Evolutionary conservation across 768 basidiomycete species (phyloP).

Genomic region (Lentinula raphanica): DNA sequence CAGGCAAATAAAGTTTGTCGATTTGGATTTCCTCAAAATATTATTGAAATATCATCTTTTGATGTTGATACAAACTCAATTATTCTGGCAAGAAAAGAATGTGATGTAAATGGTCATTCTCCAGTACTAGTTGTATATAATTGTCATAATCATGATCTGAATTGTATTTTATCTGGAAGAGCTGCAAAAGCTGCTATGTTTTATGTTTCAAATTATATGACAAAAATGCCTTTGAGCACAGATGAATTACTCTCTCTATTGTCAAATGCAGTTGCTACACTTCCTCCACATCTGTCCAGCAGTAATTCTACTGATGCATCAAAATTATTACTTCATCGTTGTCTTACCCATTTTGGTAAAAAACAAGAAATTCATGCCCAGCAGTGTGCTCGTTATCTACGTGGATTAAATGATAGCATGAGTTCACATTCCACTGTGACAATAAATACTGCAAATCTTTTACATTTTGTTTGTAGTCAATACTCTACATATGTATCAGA

Average conservation of each 20-base stretch:
- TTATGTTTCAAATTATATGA: slow-evolving; percentile 32
- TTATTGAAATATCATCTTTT: slow-evolving; percentile 21
- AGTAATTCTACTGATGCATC: slow-evolving; percentile 3
- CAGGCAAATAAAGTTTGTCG: slow-evolving; percentile 14
- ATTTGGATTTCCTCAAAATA: slow-evolving; percentile 30
- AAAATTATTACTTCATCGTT: slow-evolving; percentile 24
- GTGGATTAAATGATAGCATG: slow-evolving; percentile 17
- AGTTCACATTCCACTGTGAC: slow-evolving; percentile 23
- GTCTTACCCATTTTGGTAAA: slow-evolving; percentile 21
- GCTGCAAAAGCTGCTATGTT: slow-evolving; percentile 30
- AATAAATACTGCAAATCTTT: slow-evolving; percentile 16
- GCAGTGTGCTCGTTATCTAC: slow-evolving; percentile 26
- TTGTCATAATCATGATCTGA: slow-evolving; percentile 29
- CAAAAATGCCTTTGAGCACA: slow-evolving; percentile 24
- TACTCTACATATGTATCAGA: not conserved
- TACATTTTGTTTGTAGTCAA: not conserved
- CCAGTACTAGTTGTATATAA: slow-evolving; percentile 27
- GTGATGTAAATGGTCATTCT: slow-evolving; percentile 26
- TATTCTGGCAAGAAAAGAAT: slow-evolving; percentile 21
- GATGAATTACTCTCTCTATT: slow-evolving; percentile 14
- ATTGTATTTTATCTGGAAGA: slow-evolving; percentile 28
- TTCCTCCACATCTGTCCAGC: not conserved
- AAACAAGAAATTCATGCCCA: slow-evolving; percentile 31
- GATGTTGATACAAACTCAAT: slow-evolving; percentile 26
- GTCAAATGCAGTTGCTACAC: slow-evolving; percentile 18